Base-by-base conservation (phyloP, 2,329 filamentous ascomycete species). In the Neofusicoccum laricinum region DNA sequence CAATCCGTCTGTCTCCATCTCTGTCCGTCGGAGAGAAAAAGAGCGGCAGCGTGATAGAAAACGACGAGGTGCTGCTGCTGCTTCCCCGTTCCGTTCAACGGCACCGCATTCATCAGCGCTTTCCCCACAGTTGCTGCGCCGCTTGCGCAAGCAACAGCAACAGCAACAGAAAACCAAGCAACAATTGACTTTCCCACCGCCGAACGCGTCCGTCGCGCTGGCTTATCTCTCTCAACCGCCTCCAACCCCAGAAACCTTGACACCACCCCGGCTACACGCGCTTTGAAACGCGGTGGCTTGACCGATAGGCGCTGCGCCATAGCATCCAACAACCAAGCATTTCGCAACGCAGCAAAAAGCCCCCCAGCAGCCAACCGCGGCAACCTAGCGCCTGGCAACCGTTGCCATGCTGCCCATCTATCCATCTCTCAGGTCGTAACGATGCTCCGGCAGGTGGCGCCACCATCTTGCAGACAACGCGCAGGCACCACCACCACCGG, bases 261-360 rank as follows among this genome's bases (percentile, higher is more conserved):
- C 14, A 12, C 17, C 11, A 58, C 40, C 53, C 53, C 53, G 25
- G 38, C 25, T n/a, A 21, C 40, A 36, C 25, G 38, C 53, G 14
- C 36, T 15, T 38, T 58, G 53, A 58, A 58, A 58, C 53, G 53
- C 53, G 14, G 40, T 34, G 53, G 53, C 53, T 58, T 58, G 53
- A 34, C 25, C 17, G 53, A 58, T 43, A 58, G 53, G 38, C 53
- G 38, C 40, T 19, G 21, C 21, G 38, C 53, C 21, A 41, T 21
- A 38, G 14, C 4, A 12, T 12, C 19, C 36, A 19, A 12, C 11
- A 51, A 51, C 2, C 10, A 40, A 40, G 19, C 21, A 43, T 25
- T 30, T 30, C 25, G 25, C 36, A 17, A 11, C 25, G 25, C 36
- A 17, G 4, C 7, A 14, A n/a, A 43, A 57, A 19, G 14, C 17